A percentile compares a stretch with the other conserved stretches of the same genome.
These are phyloP conservation scores for Fragilaria crotonensis DNA, from an alignment of 108 stramenopile species.

Conservation along the genomic window DNA sequence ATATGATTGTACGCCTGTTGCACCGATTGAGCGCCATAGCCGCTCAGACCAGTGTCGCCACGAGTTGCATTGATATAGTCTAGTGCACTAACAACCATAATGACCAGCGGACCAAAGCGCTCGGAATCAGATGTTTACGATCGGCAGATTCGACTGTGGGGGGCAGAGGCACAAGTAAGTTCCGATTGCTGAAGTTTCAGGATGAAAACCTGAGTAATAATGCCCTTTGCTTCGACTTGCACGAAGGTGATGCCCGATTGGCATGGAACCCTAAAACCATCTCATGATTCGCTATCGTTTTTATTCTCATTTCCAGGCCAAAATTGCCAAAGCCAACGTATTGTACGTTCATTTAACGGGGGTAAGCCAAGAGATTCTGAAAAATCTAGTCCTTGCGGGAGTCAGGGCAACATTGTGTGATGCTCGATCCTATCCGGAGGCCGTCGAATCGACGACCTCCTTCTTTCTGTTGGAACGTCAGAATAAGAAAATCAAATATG, in stretches of 20 bases:
- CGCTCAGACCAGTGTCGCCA: too few species aligned
- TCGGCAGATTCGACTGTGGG: constrained; percentile 96
- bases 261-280: too few species aligned
- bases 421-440: constrained; percentile 49
- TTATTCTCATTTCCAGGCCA: constrained; percentile 16
- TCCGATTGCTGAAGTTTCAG: not conserved
- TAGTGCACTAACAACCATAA: too few species aligned
- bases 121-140: constrained; percentile 78
- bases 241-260: too few species aligned
- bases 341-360: constrained; percentile 87
- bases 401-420: constrained; percentile 80
- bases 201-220: too few species aligned
- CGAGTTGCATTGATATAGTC: too few species aligned
- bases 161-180: constrained; percentile 85
- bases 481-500: constrained; percentile 13
- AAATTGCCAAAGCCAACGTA: constrained; percentile 81
- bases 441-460: constrained; percentile 33
- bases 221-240: not conserved
- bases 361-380: constrained; percentile 78
- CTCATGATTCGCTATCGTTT: constrained; percentile 1
- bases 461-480: constrained; percentile 32
- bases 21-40: too few species aligned
- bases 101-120: too few species aligned
- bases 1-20: too few species aligned
- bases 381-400: constrained; percentile 92